Evolutionary conservation across 1,139 yeast species (phyloP).

Genomic region (Sugiyamaella sp.): DNA sequence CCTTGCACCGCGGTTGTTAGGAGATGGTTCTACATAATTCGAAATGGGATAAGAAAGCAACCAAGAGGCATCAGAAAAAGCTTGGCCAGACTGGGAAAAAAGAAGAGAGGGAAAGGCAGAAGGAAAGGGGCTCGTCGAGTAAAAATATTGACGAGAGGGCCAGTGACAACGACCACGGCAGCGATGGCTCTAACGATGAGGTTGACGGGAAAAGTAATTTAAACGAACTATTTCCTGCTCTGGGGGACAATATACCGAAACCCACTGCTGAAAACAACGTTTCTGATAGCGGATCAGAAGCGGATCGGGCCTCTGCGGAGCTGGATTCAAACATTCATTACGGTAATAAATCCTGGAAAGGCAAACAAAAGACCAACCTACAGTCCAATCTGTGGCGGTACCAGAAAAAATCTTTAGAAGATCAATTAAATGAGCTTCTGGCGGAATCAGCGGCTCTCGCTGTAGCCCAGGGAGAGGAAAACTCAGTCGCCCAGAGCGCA

Average conservation of each 20-base stretch:
- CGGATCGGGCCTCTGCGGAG: too few species aligned
- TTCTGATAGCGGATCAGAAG: background rate
- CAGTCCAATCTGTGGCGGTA: conserved; percentile 21
- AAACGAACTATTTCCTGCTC: background rate
- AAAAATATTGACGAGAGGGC: background rate
- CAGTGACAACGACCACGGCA: background rate
- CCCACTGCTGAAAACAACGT: conserved; percentile 1
- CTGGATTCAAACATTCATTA: too few species aligned
- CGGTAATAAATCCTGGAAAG: conserved; percentile 7
- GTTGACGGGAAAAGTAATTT: conserved; percentile 9
- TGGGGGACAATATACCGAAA: background rate
- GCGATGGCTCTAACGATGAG: conserved; percentile 5
- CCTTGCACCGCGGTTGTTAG: too few species aligned
- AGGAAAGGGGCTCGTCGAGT: background rate
- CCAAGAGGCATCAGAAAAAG: conserved; percentile 31
- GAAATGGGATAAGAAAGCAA: conserved; percentile 38
- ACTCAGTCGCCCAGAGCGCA: conserved; percentile 15
- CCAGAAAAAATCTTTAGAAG: conserved; percentile 18
- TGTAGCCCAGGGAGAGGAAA: conserved; percentile 10
- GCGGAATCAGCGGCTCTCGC: conserved; percentile 14
- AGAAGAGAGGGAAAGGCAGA: conserved; percentile 8
- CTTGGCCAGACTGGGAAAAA: conserved; percentile 29
- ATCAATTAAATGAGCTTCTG: conserved; percentile 15
- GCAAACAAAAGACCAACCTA: background rate
- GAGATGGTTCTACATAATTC: conserved; percentile 37